Evolutionary conservation across 371 early-diverging fungal species (phyloP).

Genomic region (Fennellomyces sp.): DNA sequence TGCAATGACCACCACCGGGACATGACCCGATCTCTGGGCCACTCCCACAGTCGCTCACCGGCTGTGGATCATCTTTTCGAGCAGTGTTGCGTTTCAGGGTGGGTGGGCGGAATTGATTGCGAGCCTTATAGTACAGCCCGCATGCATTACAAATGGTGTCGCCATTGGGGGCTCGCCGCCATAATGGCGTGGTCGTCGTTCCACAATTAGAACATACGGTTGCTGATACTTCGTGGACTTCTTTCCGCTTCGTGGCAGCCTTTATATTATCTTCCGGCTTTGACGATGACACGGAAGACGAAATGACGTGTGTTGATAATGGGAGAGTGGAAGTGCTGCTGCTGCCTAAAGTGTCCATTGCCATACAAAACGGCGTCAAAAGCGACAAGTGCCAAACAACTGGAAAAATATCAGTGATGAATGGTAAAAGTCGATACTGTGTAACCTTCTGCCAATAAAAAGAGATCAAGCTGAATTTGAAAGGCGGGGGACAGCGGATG

Average conservation of each 20-base stretch:
- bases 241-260: neutral
- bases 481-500: too few relatives aligned
- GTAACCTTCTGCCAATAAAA: too few relatives aligned
- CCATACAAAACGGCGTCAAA: too few relatives aligned
- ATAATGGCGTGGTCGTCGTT: conserved; percentile 87
- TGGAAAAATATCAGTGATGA: too few relatives aligned
- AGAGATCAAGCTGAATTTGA: too few relatives aligned
- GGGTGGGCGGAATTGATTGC: conserved; percentile 43
- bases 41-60: neutral
- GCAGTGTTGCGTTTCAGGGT: conserved; percentile 43
- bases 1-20: conserved; percentile 82
- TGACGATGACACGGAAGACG: too few relatives aligned
- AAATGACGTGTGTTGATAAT: too few relatives aligned
- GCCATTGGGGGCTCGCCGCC: conserved; percentile 87
- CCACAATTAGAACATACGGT: conserved; percentile 80
- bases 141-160: conserved; percentile 92
- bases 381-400: too few relatives aligned
- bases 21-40: conserved; percentile 55
- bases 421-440: too few relatives aligned
- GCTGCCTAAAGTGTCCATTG: too few relatives aligned
- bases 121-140: conserved; percentile 69
- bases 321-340: too few relatives aligned
- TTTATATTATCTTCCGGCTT: neutral
- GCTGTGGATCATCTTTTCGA: conserved; percentile 11
- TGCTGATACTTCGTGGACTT: conserved; percentile 7